Conservation (phyloP, 2,329 filamentous ascomycete species). For the Aspergillus japonicus region DNA sequence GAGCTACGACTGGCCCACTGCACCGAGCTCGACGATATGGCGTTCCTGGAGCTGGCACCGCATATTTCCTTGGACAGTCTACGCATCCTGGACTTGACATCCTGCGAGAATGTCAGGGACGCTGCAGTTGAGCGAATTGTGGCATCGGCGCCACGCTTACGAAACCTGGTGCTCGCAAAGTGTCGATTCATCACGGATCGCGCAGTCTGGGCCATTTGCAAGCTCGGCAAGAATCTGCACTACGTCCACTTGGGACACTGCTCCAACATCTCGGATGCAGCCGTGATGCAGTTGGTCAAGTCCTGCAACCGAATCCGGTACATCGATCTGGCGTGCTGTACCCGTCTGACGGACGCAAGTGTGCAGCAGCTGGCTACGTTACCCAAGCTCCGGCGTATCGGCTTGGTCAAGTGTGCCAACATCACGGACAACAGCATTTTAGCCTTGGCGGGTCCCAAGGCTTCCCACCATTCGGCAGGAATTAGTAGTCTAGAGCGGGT, state of each 20-base stretch:
- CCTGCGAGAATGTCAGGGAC: constrained; percentile 80
- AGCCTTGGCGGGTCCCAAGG: constrained; percentile 69
- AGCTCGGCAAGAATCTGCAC: constrained; percentile 90
- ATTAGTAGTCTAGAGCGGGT: constrained; percentile 81
- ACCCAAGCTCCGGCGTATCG: constrained; percentile 91
- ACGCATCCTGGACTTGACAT: constrained; percentile 89
- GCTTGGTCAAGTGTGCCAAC: constrained; percentile 85
- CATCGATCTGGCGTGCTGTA: constrained; percentile 96
- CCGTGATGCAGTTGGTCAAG: constrained; percentile 79
- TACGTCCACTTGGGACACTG: constrained; percentile 97
- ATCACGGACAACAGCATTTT: constrained; percentile 90
- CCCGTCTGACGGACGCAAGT: constrained; percentile 80
- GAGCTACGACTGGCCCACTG: constrained; percentile 87
- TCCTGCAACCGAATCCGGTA: constrained; percentile 92
- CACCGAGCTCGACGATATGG: constrained; percentile 77
- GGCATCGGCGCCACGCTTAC: constrained; percentile 76
- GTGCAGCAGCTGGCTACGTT: constrained; percentile 79
- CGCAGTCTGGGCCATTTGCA: constrained; percentile 81
- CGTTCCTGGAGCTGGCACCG: constrained; percentile 75
- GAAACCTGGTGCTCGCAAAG: constrained; percentile 92
- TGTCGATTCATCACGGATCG: constrained; percentile 89
- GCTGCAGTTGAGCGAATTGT: constrained; percentile 87
- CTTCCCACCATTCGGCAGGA: constrained; percentile 56
- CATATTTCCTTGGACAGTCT: constrained; percentile 77
- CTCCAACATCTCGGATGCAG: constrained; percentile 82